Evolutionary conservation across 441 rosid genomes (phyloP), one percentile per base, ranked within the genome.

Genomic region (Omphalea diandra): DNA sequence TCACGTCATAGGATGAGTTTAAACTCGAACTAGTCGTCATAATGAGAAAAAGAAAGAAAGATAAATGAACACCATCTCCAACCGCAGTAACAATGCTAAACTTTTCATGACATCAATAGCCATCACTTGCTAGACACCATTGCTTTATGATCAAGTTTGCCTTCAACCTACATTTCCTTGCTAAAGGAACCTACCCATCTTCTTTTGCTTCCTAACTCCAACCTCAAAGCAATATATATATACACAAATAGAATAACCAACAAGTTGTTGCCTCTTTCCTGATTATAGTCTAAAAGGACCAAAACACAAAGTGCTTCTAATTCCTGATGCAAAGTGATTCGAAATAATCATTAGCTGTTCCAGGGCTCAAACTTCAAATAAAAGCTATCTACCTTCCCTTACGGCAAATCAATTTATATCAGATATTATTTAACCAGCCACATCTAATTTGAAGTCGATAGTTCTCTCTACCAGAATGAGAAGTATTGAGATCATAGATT

Each of bases 91-190:
- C 15, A n/a, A 1, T 7, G 14, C 31, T 29, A 60, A 50, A 50
- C 31, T 67, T 12, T 49, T 63, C 81, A 38, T 24, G 35, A 53
- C 63, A 66, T 69, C 61, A 54, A 56, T 61, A 49, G 60, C 76
- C 38, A 68, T 78, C 80, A 69, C 58, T 41, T 44, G 70, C 76
- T 75, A 59, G 54, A 53, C 70, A 29, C 41, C 56, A 60, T 80
- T 72, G 60, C 83, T 80, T 80, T 50, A 68, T 15, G 54, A 38
- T 68, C 53, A 83, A 74, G 80, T 66, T 72, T 63, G 56, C 69
- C 52, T 75, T n/a, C 65, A 18, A n/a, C 71, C 55, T 43, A 1
- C 52, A 15, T 71, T 55, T 40, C n/a, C 43, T 22, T 26, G 4
- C 36, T 49, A 33, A 69, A 67, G 12, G 7, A 1, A 65, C 72